Base-by-base conservation (phyloP, 495 filamentous ascomycete genomes). In the Hamigera avellanea region DNA sequence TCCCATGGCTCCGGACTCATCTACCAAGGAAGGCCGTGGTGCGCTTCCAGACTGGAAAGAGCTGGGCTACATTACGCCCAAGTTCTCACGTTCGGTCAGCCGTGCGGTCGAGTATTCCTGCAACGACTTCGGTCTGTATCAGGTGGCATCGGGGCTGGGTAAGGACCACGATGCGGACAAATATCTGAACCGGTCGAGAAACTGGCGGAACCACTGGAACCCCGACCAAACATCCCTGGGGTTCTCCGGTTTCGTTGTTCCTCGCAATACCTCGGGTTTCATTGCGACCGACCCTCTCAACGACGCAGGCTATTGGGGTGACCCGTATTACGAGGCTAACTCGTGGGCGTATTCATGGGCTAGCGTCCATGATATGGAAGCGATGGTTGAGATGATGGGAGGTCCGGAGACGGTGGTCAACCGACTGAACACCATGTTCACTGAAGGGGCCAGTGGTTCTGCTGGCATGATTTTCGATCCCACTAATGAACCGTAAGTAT, bases 201-300 rank as follows among this genome's bases (percentile, higher is more conserved):
- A 81, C 40, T 86, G 81, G 81, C 64, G 73, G 7, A 81, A 83
- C 48, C 79, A 83, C 42, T 87, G 78, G 77, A 76, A 82, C 50
- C 45, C 68, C 0, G 47, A 67, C 26, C 59, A 67, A 23, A 67
- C 61, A 0, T 70, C 72, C 0, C 53, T 71, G 2, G 66, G 63
- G 8, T 81, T 76, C 49, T 61, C 60, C 1, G 80, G 81, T 8
- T 85, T 83, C 52, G 59, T 83, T 0, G 78, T 73, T 0, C 81
- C 81, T 2, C 64, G 75, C 3, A 52, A 64, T 45, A 40, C 54
- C 10, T 52, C 67, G 15, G 78, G 76, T 2, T 83, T 81, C 48
- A 50, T 69, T 6, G 48, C 59, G 12, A 73, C 76, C 29, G 66
- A 84, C 58, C 75, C 78, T 3, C 28, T 62, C 21, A 40, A 33